Conservation (phyloP, 345 rosid genomes). For the Geranium rotundifolium region DNA sequence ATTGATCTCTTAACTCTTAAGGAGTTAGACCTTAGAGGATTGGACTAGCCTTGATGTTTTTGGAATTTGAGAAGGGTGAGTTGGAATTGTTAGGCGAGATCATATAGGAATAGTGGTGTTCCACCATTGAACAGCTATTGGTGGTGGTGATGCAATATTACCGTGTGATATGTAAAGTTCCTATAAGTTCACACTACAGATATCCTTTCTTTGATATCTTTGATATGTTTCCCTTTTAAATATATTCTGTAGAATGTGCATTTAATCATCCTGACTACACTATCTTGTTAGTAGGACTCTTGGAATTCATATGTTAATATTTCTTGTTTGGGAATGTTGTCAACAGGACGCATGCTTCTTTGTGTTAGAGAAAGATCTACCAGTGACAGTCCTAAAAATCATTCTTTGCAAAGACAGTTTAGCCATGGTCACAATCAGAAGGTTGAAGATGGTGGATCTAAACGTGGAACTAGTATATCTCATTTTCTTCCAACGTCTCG, state of each 20-base stretch:
- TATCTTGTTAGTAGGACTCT: not conserved
- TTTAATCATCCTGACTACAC: not conserved
- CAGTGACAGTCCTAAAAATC: conserved; percentile 32
- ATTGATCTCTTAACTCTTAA: not conserved
- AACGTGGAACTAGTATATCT: conserved; percentile 48
- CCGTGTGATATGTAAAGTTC: not conserved
- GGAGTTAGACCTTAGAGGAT: not conserved
- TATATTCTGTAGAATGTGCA: conserved; percentile 3
- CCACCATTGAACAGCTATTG: no score
- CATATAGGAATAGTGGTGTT: no score
- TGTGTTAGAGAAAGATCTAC: conserved; percentile 62
- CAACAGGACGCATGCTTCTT: conserved; percentile 61
- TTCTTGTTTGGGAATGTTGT: not conserved
- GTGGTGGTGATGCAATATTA: no score
- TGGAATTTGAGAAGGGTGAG: no score
- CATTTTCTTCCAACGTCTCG: conserved; percentile 73
- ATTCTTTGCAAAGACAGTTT: conserved; percentile 63
- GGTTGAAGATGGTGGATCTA: conserved; percentile 47
- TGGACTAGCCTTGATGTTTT: no score
- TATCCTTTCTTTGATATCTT: no score
- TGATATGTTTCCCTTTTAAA: not conserved
- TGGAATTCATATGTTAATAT: not conserved
- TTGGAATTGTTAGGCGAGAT: no score
- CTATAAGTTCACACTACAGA: not conserved
- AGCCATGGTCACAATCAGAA: conserved; percentile 52